phyloP scores from a whole-genome alignment of 2,329 filamentous ascomycete species.

The Curvularia sp. region DNA sequence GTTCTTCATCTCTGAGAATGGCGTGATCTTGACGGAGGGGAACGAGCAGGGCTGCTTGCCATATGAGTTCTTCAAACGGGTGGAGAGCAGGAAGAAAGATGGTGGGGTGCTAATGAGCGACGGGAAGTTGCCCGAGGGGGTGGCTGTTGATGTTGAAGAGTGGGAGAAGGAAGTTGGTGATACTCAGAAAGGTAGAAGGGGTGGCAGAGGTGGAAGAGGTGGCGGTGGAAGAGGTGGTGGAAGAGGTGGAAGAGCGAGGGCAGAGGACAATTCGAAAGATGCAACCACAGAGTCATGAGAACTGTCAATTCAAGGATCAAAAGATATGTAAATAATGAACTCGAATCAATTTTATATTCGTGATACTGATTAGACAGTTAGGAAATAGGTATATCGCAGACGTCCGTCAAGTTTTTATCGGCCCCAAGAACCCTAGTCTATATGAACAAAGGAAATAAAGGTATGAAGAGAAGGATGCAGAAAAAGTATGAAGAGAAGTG shows the following conservation, averaged over 20 bases:
- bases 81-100: conserved; percentile 67
- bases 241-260: conserved; percentile 32
- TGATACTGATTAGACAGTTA: conserved; percentile 5
- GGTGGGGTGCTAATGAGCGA: conserved; percentile 74
- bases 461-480: background rate
- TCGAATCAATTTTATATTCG: background rate
- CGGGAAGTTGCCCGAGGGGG: conserved; percentile 63
- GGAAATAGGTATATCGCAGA: conserved; percentile 9
- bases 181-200: conserved; percentile 31
- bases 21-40: conserved; percentile 57
- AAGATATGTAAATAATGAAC: background rate
- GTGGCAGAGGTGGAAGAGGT: conserved; percentile 34
- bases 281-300: conserved; percentile 29
- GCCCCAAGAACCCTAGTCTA: background rate
- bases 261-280: conserved; percentile 35
- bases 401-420: background rate
- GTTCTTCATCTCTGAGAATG: conserved; percentile 72
- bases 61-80: conserved; percentile 70
- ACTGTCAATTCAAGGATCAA: background rate
- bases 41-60: conserved; percentile 54
- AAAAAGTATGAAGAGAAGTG: background rate
- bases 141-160: conserved; percentile 48
- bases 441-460: background rate
- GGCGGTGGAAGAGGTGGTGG: conserved; percentile 26
- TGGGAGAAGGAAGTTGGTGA: conserved; percentile 44